Evolutionary conservation across 2,329 filamentous ascomycete species (phyloP).

Genomic region (Penicillium sp.): DNA sequence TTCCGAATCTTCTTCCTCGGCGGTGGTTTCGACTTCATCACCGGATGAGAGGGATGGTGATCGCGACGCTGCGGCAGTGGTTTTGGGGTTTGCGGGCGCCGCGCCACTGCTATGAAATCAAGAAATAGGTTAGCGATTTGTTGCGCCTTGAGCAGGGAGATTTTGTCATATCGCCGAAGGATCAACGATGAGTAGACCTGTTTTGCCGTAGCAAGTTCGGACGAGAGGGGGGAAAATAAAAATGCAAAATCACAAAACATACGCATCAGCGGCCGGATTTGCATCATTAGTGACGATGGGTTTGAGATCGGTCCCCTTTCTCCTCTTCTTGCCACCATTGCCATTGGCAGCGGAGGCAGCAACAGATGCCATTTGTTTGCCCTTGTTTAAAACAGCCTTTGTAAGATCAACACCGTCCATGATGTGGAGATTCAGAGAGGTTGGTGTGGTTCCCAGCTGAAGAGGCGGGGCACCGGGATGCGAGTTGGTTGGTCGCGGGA

Average conservation of each 20-base stretch:
- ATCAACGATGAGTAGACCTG: not conserved
- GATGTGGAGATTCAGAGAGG: conserved; percentile 30
- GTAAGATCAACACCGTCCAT: conserved; percentile 68
- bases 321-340: conserved; percentile 64
- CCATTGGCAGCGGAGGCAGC: conserved; percentile 51
- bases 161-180: not conserved
- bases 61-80: conserved; percentile 60
- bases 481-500: conserved; percentile 19
- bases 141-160: not conserved
- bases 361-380: conserved; percentile 61
- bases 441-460: conserved; percentile 4
- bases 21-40: conserved; percentile 88
- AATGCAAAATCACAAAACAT: conserved; percentile 20
- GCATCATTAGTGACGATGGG: conserved; percentile 67
- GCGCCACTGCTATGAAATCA: conserved; percentile 30
- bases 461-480: conserved; percentile 26
- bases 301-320: conserved; percentile 65
- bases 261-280: conserved; percentile 50
- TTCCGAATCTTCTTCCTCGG: conserved; percentile 97
- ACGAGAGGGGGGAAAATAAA: not conserved
- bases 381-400: conserved; percentile 66
- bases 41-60: conserved; percentile 76
- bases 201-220: not conserved
- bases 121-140: not conserved
- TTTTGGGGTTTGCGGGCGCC: conserved; percentile 15